Evolutionary conservation across 2,329 filamentous ascomycete species (phyloP).

Genomic region (Trichoderma polysporum): DNA sequence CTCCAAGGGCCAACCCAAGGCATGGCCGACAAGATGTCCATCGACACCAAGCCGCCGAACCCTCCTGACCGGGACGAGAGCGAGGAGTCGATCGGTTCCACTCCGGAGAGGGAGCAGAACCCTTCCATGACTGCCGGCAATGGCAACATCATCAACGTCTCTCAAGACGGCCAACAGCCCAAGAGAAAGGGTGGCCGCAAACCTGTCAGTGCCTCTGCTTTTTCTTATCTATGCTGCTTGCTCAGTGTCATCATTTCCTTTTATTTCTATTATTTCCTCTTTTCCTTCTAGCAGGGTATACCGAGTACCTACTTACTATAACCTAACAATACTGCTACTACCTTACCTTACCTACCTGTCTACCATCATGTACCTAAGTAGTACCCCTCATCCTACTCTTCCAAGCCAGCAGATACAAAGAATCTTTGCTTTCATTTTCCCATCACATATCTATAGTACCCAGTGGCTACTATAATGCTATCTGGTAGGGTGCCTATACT

Average conservation of each 20-base stretch:
- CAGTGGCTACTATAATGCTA: not conserved
- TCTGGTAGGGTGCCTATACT: not conserved
- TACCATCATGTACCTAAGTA: not conserved
- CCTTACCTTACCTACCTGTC: not conserved
- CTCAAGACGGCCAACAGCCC: slow-evolving; percentile 62
- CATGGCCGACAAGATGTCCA: slow-evolving; percentile 68
- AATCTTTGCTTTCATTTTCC: not conserved
- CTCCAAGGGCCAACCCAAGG: slow-evolving; percentile 37
- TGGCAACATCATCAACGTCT: slow-evolving; percentile 32
- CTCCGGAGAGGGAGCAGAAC: slow-evolving; percentile 55
- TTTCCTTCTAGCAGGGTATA: not conserved
- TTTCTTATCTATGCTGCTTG: not conserved
- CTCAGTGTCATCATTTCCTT: not conserved
- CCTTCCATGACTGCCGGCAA: slow-evolving; percentile 33
- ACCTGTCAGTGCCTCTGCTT: slow-evolving; percentile 66
- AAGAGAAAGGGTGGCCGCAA: slow-evolving; percentile 98
- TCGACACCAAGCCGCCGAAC: slow-evolving; percentile 47
- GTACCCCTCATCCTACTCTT: not conserved
- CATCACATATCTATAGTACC: too few relatives aligned
- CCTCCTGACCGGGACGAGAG: slow-evolving; percentile 52
- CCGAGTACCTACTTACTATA: not conserved
- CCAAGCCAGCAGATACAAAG: not conserved
- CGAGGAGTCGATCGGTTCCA: slow-evolving; percentile 61
- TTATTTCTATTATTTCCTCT: not conserved
- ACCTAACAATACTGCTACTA: not conserved